phyloP scores from a whole-genome alignment of 1,284 basidiomycete species.

The Grifola frondosa region DNA sequence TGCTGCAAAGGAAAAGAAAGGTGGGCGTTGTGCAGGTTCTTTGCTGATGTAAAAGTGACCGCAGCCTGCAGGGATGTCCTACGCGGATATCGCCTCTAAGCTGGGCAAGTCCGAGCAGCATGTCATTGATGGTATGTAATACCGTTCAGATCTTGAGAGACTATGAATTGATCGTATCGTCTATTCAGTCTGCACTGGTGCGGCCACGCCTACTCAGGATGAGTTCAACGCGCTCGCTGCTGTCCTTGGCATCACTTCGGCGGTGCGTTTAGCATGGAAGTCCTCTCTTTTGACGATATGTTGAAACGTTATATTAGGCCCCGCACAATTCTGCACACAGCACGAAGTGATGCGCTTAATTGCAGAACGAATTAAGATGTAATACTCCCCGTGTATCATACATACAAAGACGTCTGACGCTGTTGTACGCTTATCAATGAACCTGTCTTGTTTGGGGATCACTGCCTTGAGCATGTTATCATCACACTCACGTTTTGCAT shows the following conservation, averaged over 20 bases:
- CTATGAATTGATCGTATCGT: not conserved
- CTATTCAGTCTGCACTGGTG: conserved; percentile 52
- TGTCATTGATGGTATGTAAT: conserved; percentile 49
- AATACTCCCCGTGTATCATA: conserved; percentile 7
- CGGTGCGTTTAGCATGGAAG: conserved; percentile 31
- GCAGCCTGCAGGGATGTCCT: conserved; percentile 42
- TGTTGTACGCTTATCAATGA: no score
- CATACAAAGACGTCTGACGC: no score
- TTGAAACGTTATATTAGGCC: no score
- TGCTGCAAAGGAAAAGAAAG: conserved; percentile 48
- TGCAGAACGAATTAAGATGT: conserved; percentile 8
- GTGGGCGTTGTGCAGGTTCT: conserved; percentile 31
- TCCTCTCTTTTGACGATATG: not conserved
- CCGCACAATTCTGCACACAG: conserved; percentile 23
- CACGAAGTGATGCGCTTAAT: conserved; percentile 10
- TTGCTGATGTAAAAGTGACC: not conserved
- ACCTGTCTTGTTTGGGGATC: no score
- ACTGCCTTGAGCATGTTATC: no score
- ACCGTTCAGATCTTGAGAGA: not conserved
- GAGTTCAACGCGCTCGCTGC: conserved; percentile 55
- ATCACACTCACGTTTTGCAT: no score
- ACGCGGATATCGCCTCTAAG: conserved; percentile 46
- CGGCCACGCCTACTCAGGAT: conserved; percentile 39
- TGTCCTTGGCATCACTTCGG: conserved; percentile 42
- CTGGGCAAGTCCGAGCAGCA: conserved; percentile 44